Evolutionary conservation across 2,329 filamentous ascomycete genomes (phyloP).

Genomic region (Colletotrichum spaethianum): DNA sequence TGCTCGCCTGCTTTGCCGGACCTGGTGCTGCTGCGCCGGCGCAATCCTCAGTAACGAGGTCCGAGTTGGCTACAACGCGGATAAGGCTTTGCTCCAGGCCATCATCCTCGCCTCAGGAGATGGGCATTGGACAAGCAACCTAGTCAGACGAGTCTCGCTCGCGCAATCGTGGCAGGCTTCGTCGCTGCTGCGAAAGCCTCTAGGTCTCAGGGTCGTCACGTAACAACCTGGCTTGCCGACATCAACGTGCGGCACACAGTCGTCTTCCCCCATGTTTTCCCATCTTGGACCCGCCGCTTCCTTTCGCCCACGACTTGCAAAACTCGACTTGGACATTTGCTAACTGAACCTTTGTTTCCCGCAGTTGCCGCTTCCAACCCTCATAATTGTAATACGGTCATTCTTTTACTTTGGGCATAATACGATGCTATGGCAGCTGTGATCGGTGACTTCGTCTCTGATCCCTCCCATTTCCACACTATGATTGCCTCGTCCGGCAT

Average conservation of each 20-base stretch:
- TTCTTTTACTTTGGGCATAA: constrained; percentile 42
- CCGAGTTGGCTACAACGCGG: not conserved
- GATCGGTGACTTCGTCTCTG: constrained; percentile 81
- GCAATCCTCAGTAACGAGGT: not conserved
- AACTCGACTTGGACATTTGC: not conserved
- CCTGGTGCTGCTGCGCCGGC: not conserved
- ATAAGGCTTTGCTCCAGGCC: constrained; percentile 2
- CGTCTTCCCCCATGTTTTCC: not conserved
- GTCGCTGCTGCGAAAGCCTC: not conserved
- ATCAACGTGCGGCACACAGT: not conserved
- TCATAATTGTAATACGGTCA: constrained; percentile 42
- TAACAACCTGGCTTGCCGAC: not conserved
- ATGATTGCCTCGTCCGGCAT: constrained; percentile 72
- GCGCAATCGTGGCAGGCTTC: not conserved
- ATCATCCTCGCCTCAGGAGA: not conserved
- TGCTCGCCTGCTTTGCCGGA: not conserved
- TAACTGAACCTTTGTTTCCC: not conserved
- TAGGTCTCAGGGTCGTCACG: constrained; percentile 9
- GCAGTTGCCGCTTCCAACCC: constrained; percentile 34
- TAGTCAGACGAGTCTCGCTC: not conserved
- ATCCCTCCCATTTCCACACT: constrained; percentile 78
- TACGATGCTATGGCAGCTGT: constrained; percentile 73
- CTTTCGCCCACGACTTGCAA: no score
- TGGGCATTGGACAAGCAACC: constrained; percentile 14
- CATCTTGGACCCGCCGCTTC: not conserved